Evolutionary conservation across 2,329 filamentous ascomycete species (phyloP).

Genomic region (Neonectria neomacrospora): DNA sequence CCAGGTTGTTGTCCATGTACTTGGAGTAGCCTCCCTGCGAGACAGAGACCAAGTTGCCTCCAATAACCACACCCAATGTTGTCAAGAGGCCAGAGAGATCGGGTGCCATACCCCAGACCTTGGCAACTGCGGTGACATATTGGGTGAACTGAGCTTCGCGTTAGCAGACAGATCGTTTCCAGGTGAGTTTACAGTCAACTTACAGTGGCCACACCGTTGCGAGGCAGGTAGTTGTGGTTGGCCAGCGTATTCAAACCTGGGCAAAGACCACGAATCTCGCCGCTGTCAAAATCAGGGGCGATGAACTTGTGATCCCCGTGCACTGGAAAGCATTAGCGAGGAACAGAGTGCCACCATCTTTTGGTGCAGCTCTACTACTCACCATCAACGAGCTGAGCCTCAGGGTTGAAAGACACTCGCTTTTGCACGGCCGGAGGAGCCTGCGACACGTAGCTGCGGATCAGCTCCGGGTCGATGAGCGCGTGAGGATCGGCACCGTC

Average conservation of each 20-base stretch:
- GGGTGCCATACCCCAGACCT: constrained; percentile 34
- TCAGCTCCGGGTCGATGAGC: constrained; percentile 33
- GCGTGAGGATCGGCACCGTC: constrained; percentile 25
- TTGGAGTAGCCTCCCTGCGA: constrained; percentile 45
- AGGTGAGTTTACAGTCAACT: background rate
- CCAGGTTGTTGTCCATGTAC: constrained; percentile 55
- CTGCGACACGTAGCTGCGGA: constrained; percentile 32
- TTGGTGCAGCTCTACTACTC: background rate
- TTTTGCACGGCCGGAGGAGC: constrained; percentile 25
- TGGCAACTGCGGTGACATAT: constrained; percentile 31
- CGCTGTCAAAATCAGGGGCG: constrained; percentile 27
- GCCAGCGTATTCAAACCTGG: constrained; percentile 36
- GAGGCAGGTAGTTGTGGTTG: constrained; percentile 40
- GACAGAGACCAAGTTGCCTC: constrained; percentile 50
- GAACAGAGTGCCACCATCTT: no score
- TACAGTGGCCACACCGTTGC: constrained; percentile 38
- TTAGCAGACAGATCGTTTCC: background rate
- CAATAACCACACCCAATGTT: constrained; percentile 47
- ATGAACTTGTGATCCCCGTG: constrained; percentile 33
- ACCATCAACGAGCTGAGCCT: constrained; percentile 35
- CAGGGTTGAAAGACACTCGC: constrained; percentile 26
- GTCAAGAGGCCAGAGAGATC: constrained; percentile 29
- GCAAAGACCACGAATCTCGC: constrained; percentile 36
- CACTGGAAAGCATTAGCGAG: constrained; percentile 14
- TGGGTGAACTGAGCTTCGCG: constrained; percentile 13